A percentile compares a stretch with the other conserved stretches of the same genome.
These are phyloP conservation scores for Strigomonas galati DNA, from an alignment of 208 protist genomes.

Conservation along the genomic window DNA sequence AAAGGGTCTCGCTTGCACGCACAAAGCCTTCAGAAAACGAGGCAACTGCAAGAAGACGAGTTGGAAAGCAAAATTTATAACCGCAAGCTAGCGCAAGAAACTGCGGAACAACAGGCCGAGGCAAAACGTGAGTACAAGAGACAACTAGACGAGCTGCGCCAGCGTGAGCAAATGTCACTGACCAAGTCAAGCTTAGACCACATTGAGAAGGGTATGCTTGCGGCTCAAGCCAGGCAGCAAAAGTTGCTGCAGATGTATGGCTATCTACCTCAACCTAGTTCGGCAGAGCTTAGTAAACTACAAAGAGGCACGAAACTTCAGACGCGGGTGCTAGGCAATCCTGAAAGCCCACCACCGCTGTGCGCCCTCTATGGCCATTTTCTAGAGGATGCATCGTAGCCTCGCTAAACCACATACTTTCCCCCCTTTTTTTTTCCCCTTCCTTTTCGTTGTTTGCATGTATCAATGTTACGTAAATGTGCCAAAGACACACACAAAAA, in stretches of 20 bases:
- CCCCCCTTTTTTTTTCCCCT: no score
- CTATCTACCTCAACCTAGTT: slow-evolving; percentile 14
- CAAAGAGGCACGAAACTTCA: slow-evolving; percentile 54
- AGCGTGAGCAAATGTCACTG: slow-evolving; percentile 12
- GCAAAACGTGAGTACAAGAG: slow-evolving; percentile 5
- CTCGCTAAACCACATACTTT: no score
- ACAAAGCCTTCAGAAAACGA: slow-evolving; percentile 6
- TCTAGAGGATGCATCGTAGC: slow-evolving; percentile 12
- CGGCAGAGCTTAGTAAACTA: slow-evolving; percentile 22
- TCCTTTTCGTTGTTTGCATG: no score
- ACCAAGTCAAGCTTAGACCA: slow-evolving; percentile 35
- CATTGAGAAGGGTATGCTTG: slow-evolving; percentile 55
- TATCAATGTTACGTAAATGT: no score
- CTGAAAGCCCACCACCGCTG: slow-evolving; percentile 47
- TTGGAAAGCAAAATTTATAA: slow-evolving; percentile 16
- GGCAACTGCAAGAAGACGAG: slow-evolving; percentile 4
- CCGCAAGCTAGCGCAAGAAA: slow-evolving; percentile 11
- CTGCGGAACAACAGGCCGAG: slow-evolving; percentile 11
- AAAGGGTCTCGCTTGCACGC: slow-evolving; percentile 18
- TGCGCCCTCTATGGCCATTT: slow-evolving; percentile 54
- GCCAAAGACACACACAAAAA: no score
- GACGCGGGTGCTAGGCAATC: slow-evolving; percentile 38
- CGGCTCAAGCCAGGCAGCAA: slow-evolving; percentile 41
- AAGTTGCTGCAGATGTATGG: slow-evolving; percentile 28
- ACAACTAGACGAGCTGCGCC: slow-evolving; percentile 15